These are phyloP conservation scores for Cocos nucifera DNA, from an alignment of 176 grass and related monocot species.

Conservation along the genomic window DNA sequence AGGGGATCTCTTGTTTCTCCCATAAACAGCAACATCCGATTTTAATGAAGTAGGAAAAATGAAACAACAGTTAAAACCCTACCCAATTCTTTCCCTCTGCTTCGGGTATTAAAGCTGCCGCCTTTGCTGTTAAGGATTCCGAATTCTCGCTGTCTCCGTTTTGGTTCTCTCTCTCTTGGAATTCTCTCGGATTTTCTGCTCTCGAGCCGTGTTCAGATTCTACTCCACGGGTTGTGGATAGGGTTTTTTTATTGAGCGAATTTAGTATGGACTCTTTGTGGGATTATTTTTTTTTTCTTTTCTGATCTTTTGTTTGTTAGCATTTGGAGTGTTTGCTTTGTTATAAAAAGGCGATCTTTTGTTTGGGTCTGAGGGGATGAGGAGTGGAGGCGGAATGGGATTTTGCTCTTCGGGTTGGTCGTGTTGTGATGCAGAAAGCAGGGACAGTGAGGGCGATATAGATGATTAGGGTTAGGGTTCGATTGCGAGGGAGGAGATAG, in stretches of 20 bases:
- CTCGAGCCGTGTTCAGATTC: no score
- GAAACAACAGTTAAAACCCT: no score
- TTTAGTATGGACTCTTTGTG: not conserved
- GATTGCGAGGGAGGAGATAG: not conserved
- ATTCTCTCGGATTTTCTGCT: no score
- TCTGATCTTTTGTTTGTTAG: constrained; percentile 9
- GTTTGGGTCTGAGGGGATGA: constrained; percentile 2
- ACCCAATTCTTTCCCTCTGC: no score
- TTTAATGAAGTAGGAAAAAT: no score
- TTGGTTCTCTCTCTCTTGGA: no score
- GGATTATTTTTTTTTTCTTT: not conserved
- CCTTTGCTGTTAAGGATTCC: no score
- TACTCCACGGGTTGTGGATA: no score
- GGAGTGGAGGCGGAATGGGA: not conserved
- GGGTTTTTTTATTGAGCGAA: constrained; percentile 10
- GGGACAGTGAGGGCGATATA: not conserved
- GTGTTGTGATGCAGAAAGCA: not conserved
- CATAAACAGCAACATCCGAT: no score
- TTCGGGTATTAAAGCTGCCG: no score
- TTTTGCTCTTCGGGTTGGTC: not conserved
- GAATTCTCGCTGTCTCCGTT: no score
- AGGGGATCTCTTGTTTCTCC: no score
- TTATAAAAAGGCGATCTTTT: not conserved
- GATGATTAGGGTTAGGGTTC: not conserved
- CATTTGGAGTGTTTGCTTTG: constrained; percentile 6